Conservation (phyloP, 106 monocot genomes). For the Dioscorea dumetorum region DNA sequence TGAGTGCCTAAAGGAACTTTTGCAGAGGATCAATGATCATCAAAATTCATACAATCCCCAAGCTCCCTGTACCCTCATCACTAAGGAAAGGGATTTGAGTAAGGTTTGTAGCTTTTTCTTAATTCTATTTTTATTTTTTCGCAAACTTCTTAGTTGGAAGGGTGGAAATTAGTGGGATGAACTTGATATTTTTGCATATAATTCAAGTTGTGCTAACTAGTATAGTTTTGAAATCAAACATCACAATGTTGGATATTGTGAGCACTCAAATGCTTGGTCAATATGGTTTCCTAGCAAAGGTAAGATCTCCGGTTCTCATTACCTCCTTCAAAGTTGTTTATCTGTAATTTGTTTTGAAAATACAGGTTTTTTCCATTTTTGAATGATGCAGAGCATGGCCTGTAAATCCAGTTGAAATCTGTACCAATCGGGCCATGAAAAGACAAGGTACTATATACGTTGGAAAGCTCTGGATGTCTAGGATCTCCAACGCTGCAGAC, state of each 20-base stretch:
- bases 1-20: too few relatives aligned
- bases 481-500: too few relatives aligned
- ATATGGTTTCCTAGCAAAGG: slow-evolving; percentile 95
- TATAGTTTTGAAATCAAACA: slow-evolving; percentile 86
- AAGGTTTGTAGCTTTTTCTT: not conserved
- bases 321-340: not conserved
- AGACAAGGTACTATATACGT: too few relatives aligned
- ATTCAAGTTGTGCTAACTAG: slow-evolving; percentile 80
- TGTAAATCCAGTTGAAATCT: too few relatives aligned
- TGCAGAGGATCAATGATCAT: too few relatives aligned
- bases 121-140: not conserved
- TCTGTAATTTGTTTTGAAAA: not conserved
- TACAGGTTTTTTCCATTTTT: slow-evolving; percentile 92
- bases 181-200: not conserved
- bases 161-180: not conserved
- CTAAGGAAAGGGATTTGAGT: too few relatives aligned
- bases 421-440: too few relatives aligned
- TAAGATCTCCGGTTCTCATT: slow-evolving; percentile 3
- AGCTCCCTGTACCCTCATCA: slow-evolving; percentile 94
- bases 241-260: slow-evolving; percentile 95
- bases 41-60: slow-evolving; percentile 81
- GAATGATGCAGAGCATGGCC: too few relatives aligned
- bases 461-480: too few relatives aligned
- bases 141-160: not conserved
- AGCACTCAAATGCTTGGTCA: slow-evolving; percentile 96